phyloP scores from a whole-genome alignment of 352 stramenopile genomes.

The Globisporangium middletonii region DNA sequence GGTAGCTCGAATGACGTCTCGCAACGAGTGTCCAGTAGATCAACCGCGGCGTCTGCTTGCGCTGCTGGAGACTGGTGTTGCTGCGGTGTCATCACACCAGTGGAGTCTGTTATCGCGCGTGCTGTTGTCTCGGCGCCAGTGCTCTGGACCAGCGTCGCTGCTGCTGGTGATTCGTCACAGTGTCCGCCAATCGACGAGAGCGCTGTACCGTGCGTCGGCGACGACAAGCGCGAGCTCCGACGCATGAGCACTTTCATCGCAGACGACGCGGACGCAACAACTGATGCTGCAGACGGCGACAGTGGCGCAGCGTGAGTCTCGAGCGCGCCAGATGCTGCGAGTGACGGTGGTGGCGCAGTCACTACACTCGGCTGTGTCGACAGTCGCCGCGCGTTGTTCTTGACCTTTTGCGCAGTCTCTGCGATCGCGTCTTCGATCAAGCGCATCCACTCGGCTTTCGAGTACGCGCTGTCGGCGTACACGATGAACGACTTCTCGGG shows the following conservation, averaged over 20 bases:
- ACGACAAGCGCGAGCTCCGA: constrained; percentile 38
- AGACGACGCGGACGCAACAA: constrained; percentile 18
- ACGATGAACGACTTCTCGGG: constrained; percentile 83
- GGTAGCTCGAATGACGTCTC: too few relatives aligned
- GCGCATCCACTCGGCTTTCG: constrained; percentile 81
- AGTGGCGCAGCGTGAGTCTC: constrained; percentile 1
- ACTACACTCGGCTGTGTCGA: constrained; percentile 25
- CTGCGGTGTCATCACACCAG: too few relatives aligned
- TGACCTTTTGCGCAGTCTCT: constrained; percentile 74
- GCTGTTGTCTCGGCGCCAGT: too few relatives aligned
- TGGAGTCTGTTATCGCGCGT: too few relatives aligned
- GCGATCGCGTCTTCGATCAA: constrained; percentile 68
- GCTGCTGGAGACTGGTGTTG: too few relatives aligned
- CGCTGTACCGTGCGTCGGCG: constrained; percentile 11
- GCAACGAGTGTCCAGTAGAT: too few relatives aligned
- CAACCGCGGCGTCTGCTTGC: too few relatives aligned
- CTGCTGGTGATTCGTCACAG: too few relatives aligned
- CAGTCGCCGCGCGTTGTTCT: constrained; percentile 55
- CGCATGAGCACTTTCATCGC: constrained; percentile 54
- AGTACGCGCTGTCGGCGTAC: constrained; percentile 51
- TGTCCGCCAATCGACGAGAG: too few relatives aligned
- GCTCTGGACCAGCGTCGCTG: too few relatives aligned
- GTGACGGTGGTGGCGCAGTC: too few relatives aligned
- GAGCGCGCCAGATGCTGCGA: not conserved
- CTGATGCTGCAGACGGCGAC: constrained; percentile 9